Base-by-base conservation (phyloP, 192 early-diverging fungal genomes). In the Chytriomyces sp. region DNA sequence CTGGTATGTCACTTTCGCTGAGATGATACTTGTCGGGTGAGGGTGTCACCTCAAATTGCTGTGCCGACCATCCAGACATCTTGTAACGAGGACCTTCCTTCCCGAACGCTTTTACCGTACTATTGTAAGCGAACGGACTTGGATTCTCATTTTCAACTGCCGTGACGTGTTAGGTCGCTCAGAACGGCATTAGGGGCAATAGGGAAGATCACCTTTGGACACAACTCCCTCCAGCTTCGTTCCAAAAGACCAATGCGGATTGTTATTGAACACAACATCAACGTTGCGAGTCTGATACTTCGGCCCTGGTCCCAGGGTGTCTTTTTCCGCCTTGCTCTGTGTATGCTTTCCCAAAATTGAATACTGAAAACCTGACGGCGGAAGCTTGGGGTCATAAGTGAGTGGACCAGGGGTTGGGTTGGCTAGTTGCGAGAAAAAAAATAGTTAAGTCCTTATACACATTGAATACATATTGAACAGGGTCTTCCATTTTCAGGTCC, bases 271-370 rank as follows among this genome's bases (percentile, higher is more conserved):
- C 1, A 75, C 56, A 17, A 75, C 64, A 3, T 63, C 66, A 63
- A 38, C 39, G 19, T 32, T 39, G 56, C 63, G 2, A 44, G 70
- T 38, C 62, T 26, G 39, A 69, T 64, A 70, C 38, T 31, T 82
- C 32, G 85, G 85, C 0, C 85, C 82, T 19, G 85, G 85, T 0
- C 80, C 80, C 12, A 62, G 14, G 39, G 62, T 67, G 30, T 40
- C 62, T 25, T 59, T 57, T 37, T 59, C 70, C 3, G 30, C n/a
- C 34, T 60, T 70, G 6, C 49, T 41, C n/a, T 39, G 22, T 22
- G 75, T 54, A 41, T 81, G 77, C 40, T 82, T 86, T 10, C 85
- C 85, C 2, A 86, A 74, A 52, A 86, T 86, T 39, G 81, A 83
- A 67, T 81, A 79, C 41, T 77, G 76, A 31, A 79, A 74, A 0